Base-by-base conservation (phyloP, 2,329 filamentous ascomycete species). In the Penicillium oxalicum region DNA sequence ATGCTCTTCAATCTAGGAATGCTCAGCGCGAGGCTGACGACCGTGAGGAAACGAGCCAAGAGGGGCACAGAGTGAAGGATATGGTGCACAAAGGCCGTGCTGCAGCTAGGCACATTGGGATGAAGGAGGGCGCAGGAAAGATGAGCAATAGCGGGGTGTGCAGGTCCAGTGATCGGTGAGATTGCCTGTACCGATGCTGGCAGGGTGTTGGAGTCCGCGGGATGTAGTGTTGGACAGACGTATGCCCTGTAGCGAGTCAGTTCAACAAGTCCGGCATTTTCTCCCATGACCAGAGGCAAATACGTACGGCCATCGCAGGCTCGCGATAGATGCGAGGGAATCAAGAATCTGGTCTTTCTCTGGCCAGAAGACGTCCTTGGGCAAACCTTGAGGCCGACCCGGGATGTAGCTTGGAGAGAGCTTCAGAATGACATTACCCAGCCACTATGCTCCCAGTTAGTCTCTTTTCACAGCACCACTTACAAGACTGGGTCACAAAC, bases 121-220 rank as follows among this genome's bases (percentile, higher is more conserved):
- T 98, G 91, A 2, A 97, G 81, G 2, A 91, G 79, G 1, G 91
- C 91, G 70, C 93, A 98, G 38, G 89, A 91, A 18, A 96, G 81
- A 26, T 84, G 86, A 8, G 81, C 84, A 66, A 95, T 91, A 37
- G 89, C 82, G 1, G 91, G 91, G 63, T 97, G 91, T 0, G 91
- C 91, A 27, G 86, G 81, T 1, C 86, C 84, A 1, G 88, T 89
- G 47, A 97, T 81, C 0, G 90, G 87, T 0, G 84, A 78, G 48
- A 96, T 84, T 9, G 79, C 72, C 24, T 95, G 77, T 3, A 83
- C 75, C 3, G 78, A 64, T 0, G 87, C 82, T 0, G 94, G 80
- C 1, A 75, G 59, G 4, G 68, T 66, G 41, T 73, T 67, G 11
- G 79, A 77, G 59, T 82, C 82, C 53, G 76, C 76, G 0, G 91